Conservation (phyloP, 2,329 filamentous ascomycete species). For the Apiospora malaysiana region DNA sequence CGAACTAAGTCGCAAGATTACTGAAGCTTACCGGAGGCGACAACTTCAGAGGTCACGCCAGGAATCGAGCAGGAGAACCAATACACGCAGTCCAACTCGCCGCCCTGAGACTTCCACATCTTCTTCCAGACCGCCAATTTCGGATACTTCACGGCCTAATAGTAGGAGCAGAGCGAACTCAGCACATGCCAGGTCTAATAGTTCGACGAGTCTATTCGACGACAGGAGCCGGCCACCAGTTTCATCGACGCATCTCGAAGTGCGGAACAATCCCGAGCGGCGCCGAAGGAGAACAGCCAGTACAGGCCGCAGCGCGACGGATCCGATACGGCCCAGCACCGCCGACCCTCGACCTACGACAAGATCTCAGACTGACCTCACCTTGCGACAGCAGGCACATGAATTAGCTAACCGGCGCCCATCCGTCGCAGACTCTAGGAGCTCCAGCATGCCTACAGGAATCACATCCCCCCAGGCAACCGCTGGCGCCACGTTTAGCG, state of each 20-base stretch:
- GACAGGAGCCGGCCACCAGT: constrained; percentile 59
- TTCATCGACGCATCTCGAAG: constrained; percentile 55
- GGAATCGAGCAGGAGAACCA: constrained; percentile 52
- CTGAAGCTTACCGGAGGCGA: constrained; percentile 81
- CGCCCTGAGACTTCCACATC: constrained; percentile 39
- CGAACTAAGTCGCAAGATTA: constrained; percentile 88
- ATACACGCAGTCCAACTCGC: constrained; percentile 46
- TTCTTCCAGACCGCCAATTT: constrained; percentile 33
- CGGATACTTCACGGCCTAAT: constrained; percentile 33
- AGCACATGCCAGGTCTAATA: constrained; percentile 40
- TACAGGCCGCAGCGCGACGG: constrained; percentile 59
- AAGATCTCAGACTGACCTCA: constrained; percentile 71
- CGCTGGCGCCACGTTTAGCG: constrained; percentile 30
- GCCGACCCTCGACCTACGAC: constrained; percentile 56
- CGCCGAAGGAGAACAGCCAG: constrained; percentile 59
- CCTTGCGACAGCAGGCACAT: constrained; percentile 47
- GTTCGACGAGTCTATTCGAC: constrained; percentile 50
- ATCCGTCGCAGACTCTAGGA: constrained; percentile 49
- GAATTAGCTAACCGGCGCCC: constrained; percentile 47
- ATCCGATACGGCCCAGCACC: constrained; percentile 50
- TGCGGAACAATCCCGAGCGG: constrained; percentile 52
- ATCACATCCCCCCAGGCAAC: constrained; percentile 28
- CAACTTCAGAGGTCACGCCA: constrained; percentile 67
- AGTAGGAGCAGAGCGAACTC: constrained; percentile 40
- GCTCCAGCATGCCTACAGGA: constrained; percentile 42